Evolutionary conservation across 192 early-diverging fungal genomes (phyloP), one percentile per base, ranked within the genome.

Genomic region (Podila epicladia): DNA sequence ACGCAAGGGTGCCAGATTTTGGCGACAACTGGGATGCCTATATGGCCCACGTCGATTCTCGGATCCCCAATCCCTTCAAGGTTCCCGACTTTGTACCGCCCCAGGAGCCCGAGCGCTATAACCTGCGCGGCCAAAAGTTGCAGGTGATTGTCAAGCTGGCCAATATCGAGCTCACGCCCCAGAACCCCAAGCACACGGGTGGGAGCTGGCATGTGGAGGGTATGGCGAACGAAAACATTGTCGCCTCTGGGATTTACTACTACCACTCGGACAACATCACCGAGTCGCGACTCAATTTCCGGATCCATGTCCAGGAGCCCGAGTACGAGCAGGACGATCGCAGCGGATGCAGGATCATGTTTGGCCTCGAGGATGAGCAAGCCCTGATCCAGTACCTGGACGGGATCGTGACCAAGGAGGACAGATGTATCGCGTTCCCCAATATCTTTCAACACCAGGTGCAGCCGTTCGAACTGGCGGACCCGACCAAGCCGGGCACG

Each of bases 211-310:
- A 95, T 55, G 82, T 93, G 4, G 92, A 94, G 64, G 94, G 88
- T 6, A 92, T 90, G 85, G 78, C 82, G 11, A 87, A 90, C 74
- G 94, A 95, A 68, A 77, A 85, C 60, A 93, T 95, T 51, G 84
- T 91, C 2, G 92, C 94, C 1, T 90, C 92, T 0, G 93, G 92
- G 3, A 87, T 95, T 50, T 89, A 90, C 74, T 94, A 93, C 74
- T 93, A 93, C 75, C 85, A 87, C 64, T 72, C 89, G 0, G 87
- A 89, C 24, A 93, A 95, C 85, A 90, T 94, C 59, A 89, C 87
- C 28, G 83, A 86, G 9, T 86, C 87, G 24, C 77, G 80, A 0
- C 87, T 93, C 32, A 64, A 62, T 0, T 95, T 74, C 37, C 48
- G 73, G 31, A 74, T 95, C 77, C 88, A 90, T 22, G 65, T 73